Percentiles rank a stretch among this genome's conserved stretches.
Conservation (phyloP, 2,329 filamentous ascomycete species). For the Daldinia eschscholtzii region DNA sequence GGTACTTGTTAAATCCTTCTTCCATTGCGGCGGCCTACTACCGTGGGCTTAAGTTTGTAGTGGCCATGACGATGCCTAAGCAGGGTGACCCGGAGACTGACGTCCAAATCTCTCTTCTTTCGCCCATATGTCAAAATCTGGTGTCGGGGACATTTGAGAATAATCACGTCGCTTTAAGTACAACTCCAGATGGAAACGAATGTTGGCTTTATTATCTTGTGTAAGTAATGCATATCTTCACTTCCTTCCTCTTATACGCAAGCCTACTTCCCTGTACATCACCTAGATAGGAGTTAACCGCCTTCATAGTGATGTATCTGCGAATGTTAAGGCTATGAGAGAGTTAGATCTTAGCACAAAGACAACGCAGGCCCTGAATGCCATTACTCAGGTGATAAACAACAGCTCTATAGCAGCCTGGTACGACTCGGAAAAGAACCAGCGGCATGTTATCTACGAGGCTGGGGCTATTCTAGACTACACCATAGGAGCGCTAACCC, state of each 20-base stretch:
- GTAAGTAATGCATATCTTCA: neutral
- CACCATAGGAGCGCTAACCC: neutral
- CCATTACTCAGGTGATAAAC: neutral
- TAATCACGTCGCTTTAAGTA: neutral
- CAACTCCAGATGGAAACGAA: neutral
- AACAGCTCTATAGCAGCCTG: constrained; percentile 2
- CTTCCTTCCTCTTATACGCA: neutral
- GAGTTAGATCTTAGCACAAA: neutral
- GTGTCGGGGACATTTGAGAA: neutral
- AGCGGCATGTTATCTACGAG: constrained; percentile 1
- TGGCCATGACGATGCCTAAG: neutral
- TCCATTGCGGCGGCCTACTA: neutral
- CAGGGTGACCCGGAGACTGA: neutral
- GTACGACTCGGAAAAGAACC: neutral
- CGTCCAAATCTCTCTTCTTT: constrained; percentile 1
- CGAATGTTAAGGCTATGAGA: neutral
- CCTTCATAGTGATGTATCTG: neutral
- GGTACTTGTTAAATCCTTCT: neutral
- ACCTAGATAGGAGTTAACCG: neutral
- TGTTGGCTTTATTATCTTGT: neutral
- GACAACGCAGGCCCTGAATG: neutral
- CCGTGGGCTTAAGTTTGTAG: neutral
- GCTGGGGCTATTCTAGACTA: neutral
- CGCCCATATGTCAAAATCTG: neutral
- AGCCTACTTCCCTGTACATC: neutral